Percentiles rank a stretch among this genome's conserved stretches.
These are phyloP conservation scores for Batkoa obscura DNA, from an alignment of 371 early-diverging fungal genomes.

Conservation along the genomic window DNA sequence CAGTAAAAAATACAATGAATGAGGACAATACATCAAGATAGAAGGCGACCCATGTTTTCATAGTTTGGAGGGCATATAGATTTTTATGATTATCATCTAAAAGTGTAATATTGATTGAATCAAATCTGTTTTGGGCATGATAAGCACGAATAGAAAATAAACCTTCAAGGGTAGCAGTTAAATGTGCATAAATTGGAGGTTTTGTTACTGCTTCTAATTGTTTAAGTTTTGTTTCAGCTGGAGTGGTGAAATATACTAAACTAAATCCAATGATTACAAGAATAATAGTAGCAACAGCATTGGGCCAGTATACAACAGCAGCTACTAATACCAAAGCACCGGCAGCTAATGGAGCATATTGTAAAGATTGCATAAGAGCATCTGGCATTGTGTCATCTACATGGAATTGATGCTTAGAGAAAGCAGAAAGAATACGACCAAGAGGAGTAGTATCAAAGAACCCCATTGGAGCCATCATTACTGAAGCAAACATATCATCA, in stretches of 20 bases:
- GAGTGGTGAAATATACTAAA: not conserved
- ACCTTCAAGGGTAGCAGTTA: slow-evolving; percentile 50
- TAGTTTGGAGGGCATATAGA: slow-evolving; percentile 16
- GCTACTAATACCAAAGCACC: slow-evolving; percentile 31
- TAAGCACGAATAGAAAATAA: slow-evolving; percentile 45
- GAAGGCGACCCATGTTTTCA: slow-evolving; percentile 26
- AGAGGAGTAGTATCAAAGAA: slow-evolving; percentile 62
- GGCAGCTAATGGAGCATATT: slow-evolving; percentile 30
- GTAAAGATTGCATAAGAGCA: slow-evolving; percentile 14
- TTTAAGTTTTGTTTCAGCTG: slow-evolving; percentile 33
- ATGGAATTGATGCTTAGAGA: slow-evolving; percentile 46
- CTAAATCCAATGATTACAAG: slow-evolving; percentile 13
- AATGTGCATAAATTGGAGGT: slow-evolving; percentile 44
- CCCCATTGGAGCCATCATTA: slow-evolving; percentile 45
- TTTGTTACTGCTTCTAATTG: slow-evolving; percentile 63
- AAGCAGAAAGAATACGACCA: slow-evolving; percentile 50
- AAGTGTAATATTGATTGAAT: slow-evolving; percentile 21
- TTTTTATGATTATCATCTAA: slow-evolving; percentile 36
- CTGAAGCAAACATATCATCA: slow-evolving; percentile 18
- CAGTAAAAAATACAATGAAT: slow-evolving; percentile 31
- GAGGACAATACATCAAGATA: slow-evolving; percentile 35
- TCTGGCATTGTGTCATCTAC: slow-evolving; percentile 43
- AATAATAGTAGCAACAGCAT: slow-evolving; percentile 20
- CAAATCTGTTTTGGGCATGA: slow-evolving; percentile 30
- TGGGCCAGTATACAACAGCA: slow-evolving; percentile 32